Evolutionary conservation across 495 filamentous ascomycete species (phyloP).

Genomic region (Viridothelium virens): DNA sequence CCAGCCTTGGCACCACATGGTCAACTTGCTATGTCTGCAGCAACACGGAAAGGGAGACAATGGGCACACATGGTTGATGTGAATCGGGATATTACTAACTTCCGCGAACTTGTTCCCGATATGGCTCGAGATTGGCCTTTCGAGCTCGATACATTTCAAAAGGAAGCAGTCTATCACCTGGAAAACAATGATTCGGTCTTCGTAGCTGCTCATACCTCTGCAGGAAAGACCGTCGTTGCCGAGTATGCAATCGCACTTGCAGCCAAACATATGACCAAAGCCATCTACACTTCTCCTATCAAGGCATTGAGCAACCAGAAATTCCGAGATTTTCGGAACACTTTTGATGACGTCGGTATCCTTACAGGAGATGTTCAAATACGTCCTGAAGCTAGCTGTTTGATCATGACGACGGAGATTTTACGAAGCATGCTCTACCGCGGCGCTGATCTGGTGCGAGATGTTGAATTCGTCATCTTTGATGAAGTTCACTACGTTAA

Average conservation of each 20-base stretch:
- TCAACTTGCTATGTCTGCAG: slow-evolving; percentile 59
- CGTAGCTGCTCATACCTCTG: slow-evolving; percentile 97
- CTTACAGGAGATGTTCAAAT: slow-evolving; percentile 97
- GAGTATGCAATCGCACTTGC: slow-evolving; percentile 97
- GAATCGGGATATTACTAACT: slow-evolving; percentile 83
- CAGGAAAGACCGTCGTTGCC: slow-evolving; percentile 95
- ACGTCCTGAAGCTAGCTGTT: slow-evolving; percentile 91
- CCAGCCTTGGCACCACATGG: slow-evolving; percentile 82
- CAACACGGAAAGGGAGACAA: slow-evolving; percentile 69
- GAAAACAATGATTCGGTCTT: slow-evolving; percentile 97
- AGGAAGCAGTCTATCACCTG: slow-evolving; percentile 95
- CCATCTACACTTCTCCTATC: slow-evolving; percentile 97
- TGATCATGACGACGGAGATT: slow-evolving; percentile 99
- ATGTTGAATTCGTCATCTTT: slow-evolving; percentile 98
- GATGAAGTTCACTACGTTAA: slow-evolving; percentile 99
- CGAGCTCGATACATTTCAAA: slow-evolving; percentile 95
- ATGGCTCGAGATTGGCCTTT: slow-evolving; percentile 97
- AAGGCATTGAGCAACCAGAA: slow-evolving; percentile 99
- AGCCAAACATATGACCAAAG: slow-evolving; percentile 96
- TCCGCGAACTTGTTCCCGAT: slow-evolving; percentile 83
- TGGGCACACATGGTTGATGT: slow-evolving; percentile 99
- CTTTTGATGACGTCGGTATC: slow-evolving; percentile 93
- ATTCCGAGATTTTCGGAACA: slow-evolving; percentile 84
- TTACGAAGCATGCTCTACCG: slow-evolving; percentile 96
- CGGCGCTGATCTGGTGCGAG: slow-evolving; percentile 89